phyloP scores from a whole-genome alignment of 768 basidiomycete species.

The Hygrocybe coccinea region DNA sequence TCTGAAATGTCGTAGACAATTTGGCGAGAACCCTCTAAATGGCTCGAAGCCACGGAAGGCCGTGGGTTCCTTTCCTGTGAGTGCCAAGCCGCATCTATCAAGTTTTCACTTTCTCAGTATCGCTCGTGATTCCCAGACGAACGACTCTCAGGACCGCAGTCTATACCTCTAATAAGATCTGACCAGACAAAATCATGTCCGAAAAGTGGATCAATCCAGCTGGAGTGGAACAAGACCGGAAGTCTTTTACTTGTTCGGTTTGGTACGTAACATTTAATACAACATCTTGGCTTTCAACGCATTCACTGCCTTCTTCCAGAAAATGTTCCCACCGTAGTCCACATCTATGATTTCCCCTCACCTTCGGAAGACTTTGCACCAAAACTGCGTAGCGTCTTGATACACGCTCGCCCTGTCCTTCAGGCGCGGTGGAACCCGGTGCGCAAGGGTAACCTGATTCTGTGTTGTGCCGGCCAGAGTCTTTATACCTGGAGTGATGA shows the following conservation, averaged over 20 bases:
- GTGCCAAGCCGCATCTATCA: conserved; percentile 13
- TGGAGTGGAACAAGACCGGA: conserved; percentile 81
- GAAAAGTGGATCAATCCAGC: conserved; percentile 62
- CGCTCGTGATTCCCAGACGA: conserved; percentile 48
- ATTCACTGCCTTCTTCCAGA: conserved; percentile 38
- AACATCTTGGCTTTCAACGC: conserved; percentile 6
- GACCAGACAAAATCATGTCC: conserved; percentile 62
- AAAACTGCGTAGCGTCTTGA: conserved; percentile 57
- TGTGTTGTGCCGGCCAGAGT: conserved; percentile 64
- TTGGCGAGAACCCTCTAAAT: conserved; percentile 83
- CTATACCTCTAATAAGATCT: conserved; percentile 43
- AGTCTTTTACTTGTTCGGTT: conserved; percentile 68
- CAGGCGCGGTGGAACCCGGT: conserved; percentile 80
- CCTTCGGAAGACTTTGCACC: conserved; percentile 55
- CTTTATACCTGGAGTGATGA: conserved; percentile 82
- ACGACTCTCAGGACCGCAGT: conserved; percentile 51
- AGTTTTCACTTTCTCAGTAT: conserved; percentile 2
- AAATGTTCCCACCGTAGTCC: conserved; percentile 54
- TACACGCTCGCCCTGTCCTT: conserved; percentile 59
- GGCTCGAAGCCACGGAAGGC: conserved; percentile 79
- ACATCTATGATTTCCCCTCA: conserved; percentile 70
- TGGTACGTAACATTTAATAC: conserved; percentile 39
- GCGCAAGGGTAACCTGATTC: conserved; percentile 62
- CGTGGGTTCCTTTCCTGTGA: conserved; percentile 85
- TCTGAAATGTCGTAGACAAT: conserved; percentile 45